A percentile compares a stretch with the other conserved stretches of the same genome.
Conservation (phyloP, 306 rosid species). For the Quercus berberidifolia region DNA sequence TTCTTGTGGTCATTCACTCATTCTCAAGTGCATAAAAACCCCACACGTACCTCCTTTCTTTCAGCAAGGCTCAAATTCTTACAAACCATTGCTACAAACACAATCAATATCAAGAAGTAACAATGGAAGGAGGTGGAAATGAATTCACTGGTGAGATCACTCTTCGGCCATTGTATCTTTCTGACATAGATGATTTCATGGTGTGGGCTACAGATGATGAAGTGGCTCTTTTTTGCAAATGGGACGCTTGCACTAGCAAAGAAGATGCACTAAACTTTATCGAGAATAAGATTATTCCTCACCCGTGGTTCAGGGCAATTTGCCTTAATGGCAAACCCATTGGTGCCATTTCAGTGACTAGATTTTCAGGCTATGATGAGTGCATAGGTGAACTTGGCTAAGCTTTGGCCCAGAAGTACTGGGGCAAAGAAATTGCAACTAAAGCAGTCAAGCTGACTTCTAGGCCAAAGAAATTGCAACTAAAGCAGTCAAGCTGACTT, state of each 20-base stretch:
- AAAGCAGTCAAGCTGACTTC: constrained; percentile 54
- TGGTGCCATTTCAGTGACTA: constrained; percentile 42
- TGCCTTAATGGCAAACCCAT: constrained; percentile 48
- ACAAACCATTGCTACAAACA: background rate
- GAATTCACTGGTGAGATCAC: constrained; percentile 16
- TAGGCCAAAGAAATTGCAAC: constrained; percentile 67
- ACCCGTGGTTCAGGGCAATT: constrained; percentile 57
- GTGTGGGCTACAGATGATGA: constrained; percentile 54
- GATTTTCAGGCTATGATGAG: constrained; percentile 17
- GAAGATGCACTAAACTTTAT: constrained; percentile 44
- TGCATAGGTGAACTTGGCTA: constrained; percentile 61
- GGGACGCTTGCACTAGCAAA: constrained; percentile 52
- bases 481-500: constrained; percentile 41
- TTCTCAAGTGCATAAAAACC: too few species aligned
- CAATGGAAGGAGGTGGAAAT: constrained; percentile 1
- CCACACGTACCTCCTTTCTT: background rate
- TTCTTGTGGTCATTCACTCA: too few species aligned
- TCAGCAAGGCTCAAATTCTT: background rate
- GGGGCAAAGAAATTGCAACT: constrained; percentile 50
- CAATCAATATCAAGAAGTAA: background rate
- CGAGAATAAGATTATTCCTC: constrained; percentile 25
- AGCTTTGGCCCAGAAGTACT: constrained; percentile 36
- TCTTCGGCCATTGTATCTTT: constrained; percentile 42
- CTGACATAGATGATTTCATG: constrained; percentile 72
- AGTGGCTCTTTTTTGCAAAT: constrained; percentile 41